Percentiles rank a stretch among this genome's conserved stretches.
These are phyloP conservation scores for Syzygium jambos DNA, from an alignment of 345 rosid species.

Conservation along the genomic window DNA sequence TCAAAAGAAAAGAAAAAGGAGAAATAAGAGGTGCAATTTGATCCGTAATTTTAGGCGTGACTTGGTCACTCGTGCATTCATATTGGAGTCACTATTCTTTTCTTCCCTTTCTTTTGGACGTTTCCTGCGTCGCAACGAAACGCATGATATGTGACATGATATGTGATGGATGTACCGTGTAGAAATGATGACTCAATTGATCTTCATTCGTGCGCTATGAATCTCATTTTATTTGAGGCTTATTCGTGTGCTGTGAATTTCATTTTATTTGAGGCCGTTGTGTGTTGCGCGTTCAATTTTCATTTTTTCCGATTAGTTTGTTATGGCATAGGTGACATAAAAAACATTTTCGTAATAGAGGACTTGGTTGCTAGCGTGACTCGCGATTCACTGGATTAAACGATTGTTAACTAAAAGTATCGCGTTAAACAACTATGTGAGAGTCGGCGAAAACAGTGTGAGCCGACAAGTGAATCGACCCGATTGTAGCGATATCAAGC, in stretches of 20 bases:
- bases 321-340: not conserved
- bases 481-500: not conserved
- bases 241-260: not conserved
- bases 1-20: not conserved
- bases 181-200: not conserved
- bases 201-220: too few relatives aligned
- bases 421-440: too few relatives aligned
- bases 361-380: not conserved
- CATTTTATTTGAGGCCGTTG: not conserved
- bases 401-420: not conserved
- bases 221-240: too few relatives aligned
- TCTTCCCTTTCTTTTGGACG: not conserved
- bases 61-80: not conserved
- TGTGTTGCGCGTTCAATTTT: rapidly evolving
- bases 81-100: not conserved
- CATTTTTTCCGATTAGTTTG: not conserved
- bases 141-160: too few relatives aligned
- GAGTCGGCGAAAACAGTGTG: too few relatives aligned
- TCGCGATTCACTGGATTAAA: not conserved
- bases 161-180: not conserved
- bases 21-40: not conserved
- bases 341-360: not conserved
- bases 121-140: not conserved
- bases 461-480: not conserved
- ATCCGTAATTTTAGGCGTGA: not conserved